phyloP scores from a whole-genome alignment of 768 basidiomycete species.

The Lactarius psammicola region DNA sequence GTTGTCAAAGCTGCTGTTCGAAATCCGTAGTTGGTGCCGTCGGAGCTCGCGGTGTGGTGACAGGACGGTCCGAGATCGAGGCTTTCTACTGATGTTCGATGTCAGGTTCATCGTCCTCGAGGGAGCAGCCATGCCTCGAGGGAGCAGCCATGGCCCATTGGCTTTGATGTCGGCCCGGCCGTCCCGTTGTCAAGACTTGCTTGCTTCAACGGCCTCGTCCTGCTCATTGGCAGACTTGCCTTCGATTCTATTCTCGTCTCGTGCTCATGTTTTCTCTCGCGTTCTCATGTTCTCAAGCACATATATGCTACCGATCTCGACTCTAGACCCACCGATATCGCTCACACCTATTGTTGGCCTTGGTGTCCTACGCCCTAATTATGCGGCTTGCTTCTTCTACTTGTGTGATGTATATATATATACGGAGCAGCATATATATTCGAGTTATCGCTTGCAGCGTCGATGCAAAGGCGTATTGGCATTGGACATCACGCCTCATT shows the following conservation, averaged over 20 bases:
- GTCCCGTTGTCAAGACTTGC: slow-evolving; percentile 31
- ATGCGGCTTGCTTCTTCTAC: slow-evolving; percentile 37
- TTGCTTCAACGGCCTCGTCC: slow-evolving; percentile 26
- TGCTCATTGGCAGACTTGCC: no score
- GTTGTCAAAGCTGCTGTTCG: no score
- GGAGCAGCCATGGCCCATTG: slow-evolving; percentile 33
- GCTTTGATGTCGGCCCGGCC: no score
- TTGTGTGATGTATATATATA: slow-evolving; percentile 35
- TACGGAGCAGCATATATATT: slow-evolving; percentile 25
- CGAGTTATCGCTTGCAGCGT: slow-evolving; percentile 24
- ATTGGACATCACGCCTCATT: slow-evolving; percentile 19
- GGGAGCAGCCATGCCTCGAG: no score
- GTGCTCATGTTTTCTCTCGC: slow-evolving; percentile 29
- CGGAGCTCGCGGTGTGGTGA: no score
- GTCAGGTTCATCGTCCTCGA: no score
- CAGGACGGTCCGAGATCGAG: no score
- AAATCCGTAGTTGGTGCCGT: no score
- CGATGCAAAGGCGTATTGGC: slow-evolving; percentile 20
- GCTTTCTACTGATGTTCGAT: no score
- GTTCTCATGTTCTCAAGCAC: no score
- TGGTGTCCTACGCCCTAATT: slow-evolving; percentile 47
- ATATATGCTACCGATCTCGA: slow-evolving; percentile 37
- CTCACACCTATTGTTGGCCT: slow-evolving; percentile 50
- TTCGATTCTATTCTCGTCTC: slow-evolving; percentile 26
- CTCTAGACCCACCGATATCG: slow-evolving; percentile 39